Evolutionary conservation across 106 monocot species (phyloP).

Genomic region (Dendrobium nobile): DNA sequence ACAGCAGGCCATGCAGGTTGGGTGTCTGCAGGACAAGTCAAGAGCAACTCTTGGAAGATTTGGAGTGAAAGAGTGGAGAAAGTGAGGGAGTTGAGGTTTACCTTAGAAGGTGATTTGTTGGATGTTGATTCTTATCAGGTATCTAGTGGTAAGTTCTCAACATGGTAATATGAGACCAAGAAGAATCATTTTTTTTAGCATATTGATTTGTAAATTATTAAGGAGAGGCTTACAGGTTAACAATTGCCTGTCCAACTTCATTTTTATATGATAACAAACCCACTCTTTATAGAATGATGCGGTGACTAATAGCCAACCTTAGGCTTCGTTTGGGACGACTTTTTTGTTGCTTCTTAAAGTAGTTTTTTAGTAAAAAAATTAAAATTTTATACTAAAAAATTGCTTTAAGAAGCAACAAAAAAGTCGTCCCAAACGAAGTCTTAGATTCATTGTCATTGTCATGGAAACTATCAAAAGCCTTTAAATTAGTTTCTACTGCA

Average conservation of each 20-base stretch:
- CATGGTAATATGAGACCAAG: background rate
- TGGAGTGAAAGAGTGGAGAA: conserved; percentile 95
- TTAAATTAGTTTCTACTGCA: background rate
- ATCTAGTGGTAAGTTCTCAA: conserved; percentile 36
- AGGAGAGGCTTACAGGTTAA: background rate
- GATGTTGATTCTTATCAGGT: conserved; percentile 22
- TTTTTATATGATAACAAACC: background rate
- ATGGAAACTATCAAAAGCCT: background rate
- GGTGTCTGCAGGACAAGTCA: conserved; percentile 14
- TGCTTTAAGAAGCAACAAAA: no score
- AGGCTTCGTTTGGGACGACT: background rate
- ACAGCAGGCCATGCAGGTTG: conserved; percentile 9
- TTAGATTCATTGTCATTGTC: background rate
- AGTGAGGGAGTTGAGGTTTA: conserved; percentile 64
- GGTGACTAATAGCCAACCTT: background rate
- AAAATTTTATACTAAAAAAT: no score
- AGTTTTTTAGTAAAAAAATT: no score
- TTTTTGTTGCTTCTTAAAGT: no score
- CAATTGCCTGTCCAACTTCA: background rate
- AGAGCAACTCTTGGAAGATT: conserved; percentile 48
- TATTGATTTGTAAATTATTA: background rate
- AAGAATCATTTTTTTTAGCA: background rate
- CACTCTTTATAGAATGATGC: background rate
- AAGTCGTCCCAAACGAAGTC: no score
- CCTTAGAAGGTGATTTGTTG: conserved; percentile 68